Evolutionary conservation across 257 asterid species (phyloP), one percentile per base, ranked within the genome.

Genomic region (Nicotiana benthamiana): DNA sequence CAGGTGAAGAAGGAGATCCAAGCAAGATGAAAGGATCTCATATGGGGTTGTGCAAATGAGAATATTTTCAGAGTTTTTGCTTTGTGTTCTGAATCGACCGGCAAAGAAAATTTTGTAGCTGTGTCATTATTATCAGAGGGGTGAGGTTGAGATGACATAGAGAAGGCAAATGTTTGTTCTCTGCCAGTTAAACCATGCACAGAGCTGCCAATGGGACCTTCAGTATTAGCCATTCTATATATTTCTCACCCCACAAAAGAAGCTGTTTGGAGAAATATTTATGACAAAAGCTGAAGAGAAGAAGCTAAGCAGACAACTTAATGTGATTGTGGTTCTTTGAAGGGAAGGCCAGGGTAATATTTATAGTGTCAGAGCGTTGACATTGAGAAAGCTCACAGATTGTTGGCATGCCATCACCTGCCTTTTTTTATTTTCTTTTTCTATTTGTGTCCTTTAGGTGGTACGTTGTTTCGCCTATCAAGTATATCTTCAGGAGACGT

Each of bases 21-120:
- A 4, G 82, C 59, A 24, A 79, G 82, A 64, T 79, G 75, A 64
- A 79, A 79, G 7, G 82, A 59, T 79, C 82, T 79, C 82, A 79
- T 79, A 48, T 79, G 82, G 2, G 82, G 82, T 26, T 61, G 82
- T 24, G 82, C 75, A 61, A 79, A 79, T 40, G 82, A 79, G 27
- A 79, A 61, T 27, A 79, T 79, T 79, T 79, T 61, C 0, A 79
- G 34, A 17, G 60, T 22, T 62, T 61, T 79, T 12, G 82, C 82
- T 48, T 79, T 79, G 48, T 79, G 82, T 62, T 79, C 82, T 5
- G 82, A 79, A 46, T 79, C 82, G 20, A 79, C 82, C 17, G 82
- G 82, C 24, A 79, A 62, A 3, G 68, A 22, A 22, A 79, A 79
- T 30, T 79, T 79, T 8, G 75, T 24, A 7, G 12, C 46, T 10